Evolutionary conservation across 148 eudicot species (phyloP).

Genomic region (Camellia sinensis): DNA sequence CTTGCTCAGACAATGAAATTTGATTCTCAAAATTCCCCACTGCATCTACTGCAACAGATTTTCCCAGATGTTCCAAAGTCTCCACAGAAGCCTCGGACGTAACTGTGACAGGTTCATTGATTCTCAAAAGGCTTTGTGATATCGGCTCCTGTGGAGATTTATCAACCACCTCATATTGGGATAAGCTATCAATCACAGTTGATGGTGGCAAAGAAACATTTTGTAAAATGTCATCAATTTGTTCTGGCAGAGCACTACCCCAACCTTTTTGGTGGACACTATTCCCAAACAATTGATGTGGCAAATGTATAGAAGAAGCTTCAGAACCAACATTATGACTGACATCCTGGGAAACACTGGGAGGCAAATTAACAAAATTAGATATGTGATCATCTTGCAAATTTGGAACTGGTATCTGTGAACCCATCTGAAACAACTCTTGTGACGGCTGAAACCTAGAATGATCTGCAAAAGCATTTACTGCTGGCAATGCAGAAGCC

Average conservation of each 20-base stretch:
- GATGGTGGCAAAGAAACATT: constrained; percentile 25
- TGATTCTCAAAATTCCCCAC: constrained; percentile 21
- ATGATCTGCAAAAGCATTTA: constrained; percentile 38
- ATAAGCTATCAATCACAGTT: constrained; percentile 18
- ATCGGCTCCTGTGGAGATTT: constrained; percentile 29
- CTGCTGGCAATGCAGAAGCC: constrained; percentile 42
- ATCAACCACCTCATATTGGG: constrained; percentile 25
- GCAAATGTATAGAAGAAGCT: constrained; percentile 48
- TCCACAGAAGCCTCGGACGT: constrained; percentile 21
- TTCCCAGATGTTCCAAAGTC: constrained; percentile 21
- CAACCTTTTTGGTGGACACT: constrained; percentile 26
- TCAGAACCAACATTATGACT: constrained; percentile 34
- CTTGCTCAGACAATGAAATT: constrained; percentile 22
- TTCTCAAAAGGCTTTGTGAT: constrained; percentile 16
- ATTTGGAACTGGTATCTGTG: constrained; percentile 43
- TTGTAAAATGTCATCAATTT: constrained; percentile 30
- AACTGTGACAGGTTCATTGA: constrained; percentile 19
- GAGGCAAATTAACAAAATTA: constrained; percentile 31
- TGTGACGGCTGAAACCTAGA: constrained; percentile 34
- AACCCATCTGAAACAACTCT: constrained; percentile 50
- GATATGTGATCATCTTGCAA: constrained; percentile 36
- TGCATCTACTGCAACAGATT: constrained; percentile 24
- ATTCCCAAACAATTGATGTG: constrained; percentile 57
- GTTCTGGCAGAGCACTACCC: constrained; percentile 27
- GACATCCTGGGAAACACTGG: constrained; percentile 35